Conservation (phyloP, 768 basidiomycete species). For the Tephrocybe sp. region DNA sequence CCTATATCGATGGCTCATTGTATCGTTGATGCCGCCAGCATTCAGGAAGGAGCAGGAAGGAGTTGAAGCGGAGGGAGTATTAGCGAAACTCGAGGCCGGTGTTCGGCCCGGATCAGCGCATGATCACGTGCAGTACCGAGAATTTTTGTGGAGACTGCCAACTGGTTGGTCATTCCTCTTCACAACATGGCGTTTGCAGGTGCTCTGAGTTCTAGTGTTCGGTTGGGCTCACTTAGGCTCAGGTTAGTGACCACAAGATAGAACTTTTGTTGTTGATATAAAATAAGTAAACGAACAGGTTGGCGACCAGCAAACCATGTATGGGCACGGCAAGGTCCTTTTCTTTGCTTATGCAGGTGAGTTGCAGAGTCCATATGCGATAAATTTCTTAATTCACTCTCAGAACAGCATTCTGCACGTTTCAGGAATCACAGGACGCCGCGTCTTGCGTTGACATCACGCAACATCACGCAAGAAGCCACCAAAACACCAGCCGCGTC, state of each 20-base stretch:
- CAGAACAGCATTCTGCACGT: constrained; percentile 13
- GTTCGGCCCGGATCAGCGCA: background rate
- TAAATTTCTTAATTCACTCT: constrained; percentile 10
- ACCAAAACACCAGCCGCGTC: constrained; percentile 13
- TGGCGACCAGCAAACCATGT: constrained; percentile 13
- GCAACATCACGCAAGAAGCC: constrained; percentile 18
- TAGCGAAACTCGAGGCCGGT: background rate
- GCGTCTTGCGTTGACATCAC: constrained; percentile 12
- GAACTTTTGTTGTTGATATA: no score
- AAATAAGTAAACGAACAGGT: background rate
- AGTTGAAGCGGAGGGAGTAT: background rate
- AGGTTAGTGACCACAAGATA: no score
- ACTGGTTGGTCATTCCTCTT: no score
- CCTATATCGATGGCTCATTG: constrained; percentile 16
- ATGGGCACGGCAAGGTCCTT: constrained; percentile 17
- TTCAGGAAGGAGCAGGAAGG: background rate
- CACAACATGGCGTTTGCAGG: constrained; percentile 19
- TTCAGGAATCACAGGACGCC: constrained; percentile 9
- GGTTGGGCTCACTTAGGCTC: constrained; percentile 11
- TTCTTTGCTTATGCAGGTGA: constrained; percentile 22
- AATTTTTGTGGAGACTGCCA: constrained; percentile 2
- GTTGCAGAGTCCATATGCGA: background rate
- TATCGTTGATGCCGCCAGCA: background rate
- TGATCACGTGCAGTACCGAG: constrained; percentile 10
- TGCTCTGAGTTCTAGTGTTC: constrained; percentile 15